Evolutionary conservation across 441 rosid genomes (phyloP).

Genomic region (Macaranga tanarius): DNA sequence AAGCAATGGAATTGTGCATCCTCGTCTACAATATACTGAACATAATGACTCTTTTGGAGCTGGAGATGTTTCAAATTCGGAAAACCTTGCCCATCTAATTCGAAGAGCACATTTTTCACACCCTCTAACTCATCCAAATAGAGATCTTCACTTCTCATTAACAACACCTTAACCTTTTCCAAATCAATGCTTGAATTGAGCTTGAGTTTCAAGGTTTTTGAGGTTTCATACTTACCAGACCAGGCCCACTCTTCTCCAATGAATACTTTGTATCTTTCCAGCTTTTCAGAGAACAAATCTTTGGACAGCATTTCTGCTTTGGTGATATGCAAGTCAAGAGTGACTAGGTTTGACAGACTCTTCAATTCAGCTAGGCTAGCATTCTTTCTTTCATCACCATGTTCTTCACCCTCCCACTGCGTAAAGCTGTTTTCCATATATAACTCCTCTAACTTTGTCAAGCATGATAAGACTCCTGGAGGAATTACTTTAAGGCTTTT

Average conservation of each 20-base stretch:
- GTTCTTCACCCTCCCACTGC: slow-evolving; percentile 16
- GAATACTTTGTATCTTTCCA: slow-evolving; percentile 23
- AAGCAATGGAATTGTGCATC: not conserved
- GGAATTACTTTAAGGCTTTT: slow-evolving; percentile 8
- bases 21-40: not conserved
- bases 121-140: slow-evolving; percentile 12
- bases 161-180: not conserved
- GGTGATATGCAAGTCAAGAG: not conserved
- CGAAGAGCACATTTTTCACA: not conserved
- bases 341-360: not conserved
- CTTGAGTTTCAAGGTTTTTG: slow-evolving; percentile 25
- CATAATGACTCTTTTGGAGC: not conserved
- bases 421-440: slow-evolving; percentile 12
- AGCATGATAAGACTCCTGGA: slow-evolving; percentile 19
- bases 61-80: slow-evolving; percentile 12
- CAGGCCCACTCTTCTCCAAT: slow-evolving; percentile 29
- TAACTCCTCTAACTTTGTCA: slow-evolving; percentile 31
- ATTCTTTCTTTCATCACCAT: not conserved
- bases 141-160: slow-evolving; percentile 14
- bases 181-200: slow-evolving; percentile 1
- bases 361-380: slow-evolving; percentile 3
- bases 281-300: slow-evolving; percentile 3
- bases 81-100: slow-evolving; percentile 22
- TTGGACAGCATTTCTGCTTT: not conserved
- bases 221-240: not conserved